Base-by-base conservation (phyloP, 2,329 filamentous ascomycete species). In the Aspergillus brunneoviolaceus region DNA sequence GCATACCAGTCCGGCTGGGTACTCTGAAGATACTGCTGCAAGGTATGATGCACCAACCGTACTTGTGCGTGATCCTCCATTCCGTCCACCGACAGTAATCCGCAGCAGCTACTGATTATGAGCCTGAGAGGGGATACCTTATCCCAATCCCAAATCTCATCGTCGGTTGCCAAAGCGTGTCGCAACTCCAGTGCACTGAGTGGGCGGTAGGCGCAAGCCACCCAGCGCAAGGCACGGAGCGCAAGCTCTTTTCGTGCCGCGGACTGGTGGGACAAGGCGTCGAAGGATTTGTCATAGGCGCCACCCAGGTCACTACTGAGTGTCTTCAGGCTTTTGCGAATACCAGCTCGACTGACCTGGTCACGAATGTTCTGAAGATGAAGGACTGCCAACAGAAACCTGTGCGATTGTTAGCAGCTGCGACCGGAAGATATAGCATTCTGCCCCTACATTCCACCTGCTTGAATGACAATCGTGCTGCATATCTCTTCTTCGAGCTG, bases 361-460 rank as follows among this genome's bases (percentile, higher is more conserved):
- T 51, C 57, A 2, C 57, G 23, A 25, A 55, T 59, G 16, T 35
- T 59, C n/a, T 55, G 57, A 11, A 59, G 45, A 54, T 59, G 39
- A 33, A 59, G 51, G 6, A 54, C 51, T 12, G 51, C 57, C 6
- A 59, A 51, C 16, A 59, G 57, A 29, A 59, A 59, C 51, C 57
- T 59, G 39, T 55, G n/a, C 19, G 16, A 1, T n/a, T 5, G 3
- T 45, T 9, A 45, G 39, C n/a, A 45, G 16, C 4, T 16, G 39
- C 9, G 14, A 19, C 6, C 4, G 1, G 7, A 4, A 16, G 39
- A 9, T 5, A 7, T 19, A 16, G 16, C 5, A 19, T 16, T 45
- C 1, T 12, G 39, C 39, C n/a, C 39, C 16, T 7, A 45, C 39
- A 45, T 45, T 19, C 39, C 39, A n/a, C 39, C 39, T 16, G 39